Base-by-base conservation (phyloP, 768 basidiomycete species). In the Pisolithus marmoratus region DNA sequence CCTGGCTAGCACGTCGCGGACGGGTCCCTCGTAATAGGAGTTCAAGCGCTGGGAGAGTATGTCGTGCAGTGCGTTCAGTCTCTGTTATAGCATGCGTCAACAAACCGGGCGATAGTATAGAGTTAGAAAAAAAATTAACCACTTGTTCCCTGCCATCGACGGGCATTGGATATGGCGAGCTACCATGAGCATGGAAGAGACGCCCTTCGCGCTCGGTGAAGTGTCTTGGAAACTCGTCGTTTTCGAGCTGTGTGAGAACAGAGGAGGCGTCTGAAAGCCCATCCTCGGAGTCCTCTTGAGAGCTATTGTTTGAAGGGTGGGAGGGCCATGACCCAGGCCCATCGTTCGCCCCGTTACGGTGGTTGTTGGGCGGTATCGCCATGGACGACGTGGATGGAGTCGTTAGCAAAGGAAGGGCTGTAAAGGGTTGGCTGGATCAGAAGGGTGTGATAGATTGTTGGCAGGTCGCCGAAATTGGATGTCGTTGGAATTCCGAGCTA, bases 161-260 rank as follows among this genome's bases (percentile, higher is more conserved):
- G 41, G 89, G 89, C 45, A 91, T 70, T 12, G 83, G 82, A 63
- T 90, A 91, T 46, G 82, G 83, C 42, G 79, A 76, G 56, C 60
- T 68, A 67, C 71, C 69, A 71, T 81, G 78, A 60, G 84, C 83
- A 72, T 83, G 82, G 69, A 83, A 90, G 64, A 87, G 80, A 36
- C 85, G 76, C 29, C 75, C 80, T 57, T 74, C 71, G 7, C 72
- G 70, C 56, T 87, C 82, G 29, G 58, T 58, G 57, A 89, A 90
- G 68, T 81, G 82, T 12, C 40, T 48, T 0, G 83, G 80, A 57
- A 85, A 82, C 2, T 87, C 84, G 20, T 78, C 71, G 38, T 67
- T 64, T 49, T 37, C 62, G 8, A 87, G 52, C 58, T 84, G 80
- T 1, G 72, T 72, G 46, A 79, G 50, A 54, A 59, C 64, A 7